Conservation (phyloP, 208 protist species). For the Vickermania ingenoplastis region DNA sequence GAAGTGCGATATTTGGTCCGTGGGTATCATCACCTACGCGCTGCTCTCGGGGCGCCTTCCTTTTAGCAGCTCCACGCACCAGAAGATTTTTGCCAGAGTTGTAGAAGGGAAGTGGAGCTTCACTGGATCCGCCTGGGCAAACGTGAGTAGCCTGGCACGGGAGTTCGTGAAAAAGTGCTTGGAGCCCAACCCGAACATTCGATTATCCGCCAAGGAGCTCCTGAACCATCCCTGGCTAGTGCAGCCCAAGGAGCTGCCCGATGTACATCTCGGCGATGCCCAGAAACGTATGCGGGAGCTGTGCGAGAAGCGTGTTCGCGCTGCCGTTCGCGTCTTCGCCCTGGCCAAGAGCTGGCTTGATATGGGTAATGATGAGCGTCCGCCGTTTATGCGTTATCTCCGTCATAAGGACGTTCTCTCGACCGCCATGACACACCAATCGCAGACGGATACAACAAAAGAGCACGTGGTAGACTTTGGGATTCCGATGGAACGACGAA, state of each 20-base stretch:
- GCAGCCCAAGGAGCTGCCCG: conserved; percentile 18
- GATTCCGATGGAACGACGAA: conserved; percentile 27
- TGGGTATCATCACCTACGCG: conserved; percentile 79
- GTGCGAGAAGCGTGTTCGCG: conserved; percentile 41
- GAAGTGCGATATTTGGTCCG: conserved; percentile 81
- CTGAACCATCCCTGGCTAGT: conserved; percentile 57
- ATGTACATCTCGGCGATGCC: conserved; percentile 38
- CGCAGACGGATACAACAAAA: conserved; percentile 51
- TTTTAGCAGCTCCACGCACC: conserved; percentile 48
- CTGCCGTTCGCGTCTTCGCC: conserved; percentile 57
- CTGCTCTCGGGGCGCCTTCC: conserved; percentile 69
- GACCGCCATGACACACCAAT: conserved; percentile 49
- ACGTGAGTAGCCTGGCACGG: conserved; percentile 31
- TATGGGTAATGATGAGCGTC: conserved; percentile 32
- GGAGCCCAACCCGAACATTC: conserved; percentile 44
- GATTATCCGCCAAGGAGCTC: conserved; percentile 54
- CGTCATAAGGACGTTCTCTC: conserved; percentile 58
- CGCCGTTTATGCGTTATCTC: conserved; percentile 79
- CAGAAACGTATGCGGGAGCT: conserved; percentile 15
- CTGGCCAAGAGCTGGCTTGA: conserved; percentile 53
- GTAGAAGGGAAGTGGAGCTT: conserved; percentile 54
- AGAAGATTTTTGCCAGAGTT: conserved; percentile 57
- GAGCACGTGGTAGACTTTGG: conserved; percentile 67
- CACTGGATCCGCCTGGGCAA: conserved; percentile 33
- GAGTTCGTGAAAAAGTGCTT: conserved; percentile 62